Evolutionary conservation across 768 basidiomycete species (phyloP).

Genomic region (Leccinum variicolor): DNA sequence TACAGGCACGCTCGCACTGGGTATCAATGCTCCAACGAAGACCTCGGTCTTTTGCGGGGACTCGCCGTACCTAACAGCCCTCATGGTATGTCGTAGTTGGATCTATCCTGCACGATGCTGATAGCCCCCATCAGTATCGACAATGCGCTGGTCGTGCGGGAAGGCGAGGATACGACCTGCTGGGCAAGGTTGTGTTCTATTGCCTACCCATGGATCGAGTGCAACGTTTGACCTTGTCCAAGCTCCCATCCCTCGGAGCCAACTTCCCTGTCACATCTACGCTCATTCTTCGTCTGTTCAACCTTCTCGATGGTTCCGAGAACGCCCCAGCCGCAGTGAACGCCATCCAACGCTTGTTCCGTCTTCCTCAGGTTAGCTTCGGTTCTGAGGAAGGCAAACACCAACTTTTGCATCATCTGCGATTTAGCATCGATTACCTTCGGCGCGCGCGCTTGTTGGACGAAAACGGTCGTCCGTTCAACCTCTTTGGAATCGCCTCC

Average conservation of each 20-base stretch:
- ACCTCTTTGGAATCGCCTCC: slow-evolving; percentile 51
- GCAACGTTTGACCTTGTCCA: slow-evolving; percentile 61
- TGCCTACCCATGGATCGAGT: slow-evolving; percentile 62
- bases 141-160: slow-evolving; percentile 76
- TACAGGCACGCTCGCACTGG: slow-evolving; percentile 65
- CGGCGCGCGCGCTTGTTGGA: slow-evolving; percentile 54
- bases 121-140: slow-evolving; percentile 45
- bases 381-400: slow-evolving; percentile 50
- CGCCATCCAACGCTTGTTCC: slow-evolving; percentile 50
- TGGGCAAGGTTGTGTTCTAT: slow-evolving; percentile 73
- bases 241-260: slow-evolving; percentile 56
- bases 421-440: slow-evolving; percentile 72
- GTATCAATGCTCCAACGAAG: slow-evolving; percentile 72
- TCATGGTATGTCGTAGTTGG: slow-evolving; percentile 43
- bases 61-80: slow-evolving; percentile 56
- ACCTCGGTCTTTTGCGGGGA: slow-evolving; percentile 64
- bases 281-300: slow-evolving; percentile 60
- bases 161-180: slow-evolving; percentile 64
- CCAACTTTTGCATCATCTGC: slow-evolving; percentile 61
- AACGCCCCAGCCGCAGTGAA: slow-evolving; percentile 45
- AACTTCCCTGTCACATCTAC: slow-evolving; percentile 69
- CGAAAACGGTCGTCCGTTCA: slow-evolving; percentile 51
- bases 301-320: slow-evolving; percentile 59
- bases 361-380: slow-evolving; percentile 58
- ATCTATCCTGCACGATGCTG: neutral